phyloP scores from a whole-genome alignment of 164 flowering plant species.

The Vitis cinerea region DNA sequence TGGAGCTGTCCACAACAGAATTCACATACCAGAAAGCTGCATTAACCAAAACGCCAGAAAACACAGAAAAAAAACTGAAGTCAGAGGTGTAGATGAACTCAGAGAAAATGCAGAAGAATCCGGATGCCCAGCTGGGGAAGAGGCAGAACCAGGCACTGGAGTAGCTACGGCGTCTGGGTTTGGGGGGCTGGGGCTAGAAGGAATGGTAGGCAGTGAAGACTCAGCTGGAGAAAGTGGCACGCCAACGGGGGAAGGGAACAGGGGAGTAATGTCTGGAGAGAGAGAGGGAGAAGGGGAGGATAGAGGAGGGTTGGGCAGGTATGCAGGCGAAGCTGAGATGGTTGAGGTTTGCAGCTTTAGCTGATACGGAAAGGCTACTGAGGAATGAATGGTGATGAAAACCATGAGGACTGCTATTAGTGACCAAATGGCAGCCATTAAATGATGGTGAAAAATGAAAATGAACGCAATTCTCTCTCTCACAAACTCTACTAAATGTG shows the following conservation, averaged over 20 bases:
- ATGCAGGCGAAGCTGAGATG: slow-evolving; percentile 52
- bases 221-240: slow-evolving; percentile 33
- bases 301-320: slow-evolving; percentile 26
- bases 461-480: not conserved
- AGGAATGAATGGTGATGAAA: slow-evolving; percentile 7
- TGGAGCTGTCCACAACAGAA: slow-evolving; percentile 3
- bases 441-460: slow-evolving; percentile 17
- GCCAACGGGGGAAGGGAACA: slow-evolving; percentile 44
- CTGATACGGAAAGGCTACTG: slow-evolving; percentile 11
- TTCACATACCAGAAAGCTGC: slow-evolving; percentile 25
- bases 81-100: slow-evolving; percentile 2
- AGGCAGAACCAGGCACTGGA: slow-evolving; percentile 27
- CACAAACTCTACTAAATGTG: slow-evolving; percentile 17
- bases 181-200: slow-evolving; percentile 69
- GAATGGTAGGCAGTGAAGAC: slow-evolving; percentile 49
- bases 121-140: slow-evolving; percentile 36
- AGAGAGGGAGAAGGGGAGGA: slow-evolving; percentile 28
- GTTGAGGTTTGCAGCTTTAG: slow-evolving; percentile 13
- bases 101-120: slow-evolving; percentile 30
- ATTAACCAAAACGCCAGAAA: slow-evolving; percentile 17
- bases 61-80: slow-evolving; percentile 10
- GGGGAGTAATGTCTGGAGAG: slow-evolving; percentile 54
- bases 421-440: slow-evolving; percentile 33
- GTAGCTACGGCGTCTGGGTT: slow-evolving; percentile 43
- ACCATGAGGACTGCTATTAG: slow-evolving; percentile 7